Evolutionary conservation across 495 filamentous ascomycete genomes (phyloP), one percentile per base, ranked within the genome.

Genomic region (Aspergillus diversus): DNA sequence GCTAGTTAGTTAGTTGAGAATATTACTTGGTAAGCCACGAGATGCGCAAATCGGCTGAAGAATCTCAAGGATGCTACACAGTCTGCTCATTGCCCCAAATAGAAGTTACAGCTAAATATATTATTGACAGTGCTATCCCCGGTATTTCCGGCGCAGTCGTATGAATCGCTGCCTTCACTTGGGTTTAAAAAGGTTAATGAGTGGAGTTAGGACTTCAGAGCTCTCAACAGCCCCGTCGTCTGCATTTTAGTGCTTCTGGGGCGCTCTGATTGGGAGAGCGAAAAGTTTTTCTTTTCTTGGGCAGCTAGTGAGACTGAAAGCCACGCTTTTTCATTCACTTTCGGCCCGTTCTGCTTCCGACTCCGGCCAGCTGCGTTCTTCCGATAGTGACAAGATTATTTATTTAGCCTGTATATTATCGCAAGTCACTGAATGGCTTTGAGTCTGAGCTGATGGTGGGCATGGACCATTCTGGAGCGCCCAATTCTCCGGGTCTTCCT

Each of bases 391-490:
- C 3, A 43, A 43, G 39, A 43, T 5, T 43, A 43, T n/a, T 43
- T 27, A 27, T 27, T 27, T 27, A 27, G 21, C 21, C 21, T 1
- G 21, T 27, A 2, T 27, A 27, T 27, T 27, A 27, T 43, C 39
- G 39, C 39, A 12, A 43, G 21, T 27, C 39, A 52, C 35, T 60
- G 35, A 42, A 21, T 37, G n/a, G 53, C 33, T 53, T 3, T 32
- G 16, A 27, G 15, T 27, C n/a, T 43, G 39, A 17, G 55, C 35
- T 58, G 42, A 54, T 60, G 39, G 51, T 59, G 68, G 74, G 73
- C 58, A 81, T 80, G 77, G 77, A 80, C 69, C 66, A 75, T 58
- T 73, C 74, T 73, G 77, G 66, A 67, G 68, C 69, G 33, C 53
- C 74, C 43, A 73, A 61, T 69, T 62, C 69, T 58, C 64, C 71